Conservation (phyloP, 176 grass and related monocot genomes). For the Typha latifolia region DNA sequence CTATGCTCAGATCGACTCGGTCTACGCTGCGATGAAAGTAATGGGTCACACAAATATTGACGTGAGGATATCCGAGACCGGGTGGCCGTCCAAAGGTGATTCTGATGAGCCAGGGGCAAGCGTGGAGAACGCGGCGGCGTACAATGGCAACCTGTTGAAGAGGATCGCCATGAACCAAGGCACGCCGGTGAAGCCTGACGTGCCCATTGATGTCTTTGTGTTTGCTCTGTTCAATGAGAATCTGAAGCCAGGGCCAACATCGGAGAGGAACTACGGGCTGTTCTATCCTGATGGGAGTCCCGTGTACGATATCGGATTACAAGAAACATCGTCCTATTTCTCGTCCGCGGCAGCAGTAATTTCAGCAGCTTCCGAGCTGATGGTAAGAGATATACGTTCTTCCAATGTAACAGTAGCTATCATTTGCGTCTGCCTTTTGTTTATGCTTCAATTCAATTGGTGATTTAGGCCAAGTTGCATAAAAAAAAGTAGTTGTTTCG, state of each 20-base stretch:
- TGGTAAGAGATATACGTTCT: conserved; percentile 14
- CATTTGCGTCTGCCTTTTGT: too few species aligned
- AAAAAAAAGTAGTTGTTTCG: background rate
- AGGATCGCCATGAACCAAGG: conserved; percentile 58
- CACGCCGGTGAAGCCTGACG: conserved; percentile 57
- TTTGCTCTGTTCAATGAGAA: conserved; percentile 90
- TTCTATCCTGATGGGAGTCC: conserved; percentile 54
- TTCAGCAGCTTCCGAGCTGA: conserved; percentile 33
- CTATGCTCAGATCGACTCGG: conserved; percentile 84
- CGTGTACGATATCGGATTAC: conserved; percentile 44
- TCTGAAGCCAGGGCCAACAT: conserved; percentile 52
- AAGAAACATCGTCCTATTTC: conserved; percentile 9
- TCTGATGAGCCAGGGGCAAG: conserved; percentile 58
- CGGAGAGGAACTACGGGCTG: conserved; percentile 73
- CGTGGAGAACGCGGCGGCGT: conserved; percentile 60
- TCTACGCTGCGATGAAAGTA: conserved; percentile 76
- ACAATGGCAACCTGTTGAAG: conserved; percentile 74
- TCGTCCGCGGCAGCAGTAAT: conserved; percentile 22
- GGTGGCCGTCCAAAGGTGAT: conserved; percentile 80
- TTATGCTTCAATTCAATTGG: too few species aligned
- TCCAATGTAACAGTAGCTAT: too few species aligned
- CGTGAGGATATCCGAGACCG: conserved; percentile 65
- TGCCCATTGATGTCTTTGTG: conserved; percentile 74
- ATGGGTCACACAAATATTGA: conserved; percentile 66
- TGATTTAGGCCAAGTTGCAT: too few species aligned